Evolutionary conservation across 306 rosid species (phyloP), one percentile per base, ranked within the genome.

Genomic region (Hippophae gyantsensis): DNA sequence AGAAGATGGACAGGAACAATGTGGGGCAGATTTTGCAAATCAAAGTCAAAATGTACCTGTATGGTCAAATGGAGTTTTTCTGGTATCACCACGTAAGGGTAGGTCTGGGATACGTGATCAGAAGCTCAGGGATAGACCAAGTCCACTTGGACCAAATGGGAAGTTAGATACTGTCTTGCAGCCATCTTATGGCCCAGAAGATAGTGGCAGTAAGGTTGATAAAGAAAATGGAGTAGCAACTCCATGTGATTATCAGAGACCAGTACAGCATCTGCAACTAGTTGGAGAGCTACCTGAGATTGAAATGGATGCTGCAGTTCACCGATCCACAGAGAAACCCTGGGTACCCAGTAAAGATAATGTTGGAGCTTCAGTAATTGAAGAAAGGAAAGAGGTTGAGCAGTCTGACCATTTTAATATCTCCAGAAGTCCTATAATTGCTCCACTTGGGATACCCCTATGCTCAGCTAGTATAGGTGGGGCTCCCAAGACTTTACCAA

Each of bases 71-170:
- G 99, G 99, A 62, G 93, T 77, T 75, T 66, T 88, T 72, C 83
- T 88, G 0, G 65, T 49, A 26, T 88, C 96, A 60, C 88, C 94
- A 3, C 81, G 85, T 8, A 92, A 86, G 84, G 77, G 80, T 41
- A 70, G 97, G 70, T 70, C 90, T 10, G 81, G 64, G 23, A 69
- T 80, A 52, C 95, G 88, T 5, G 96, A 87, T 13, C 81, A 94
- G 66, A 93, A 79, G 88, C 78, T 60, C 49, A 81, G 78, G 78
- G 99, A 92, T 74, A 83, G 99, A 64, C 94, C 90, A 58, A 93
- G 99, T 71, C 95, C 90, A 44, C 97, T 88, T 66, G 99, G 99
- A 63, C 97, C 89, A 48, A 93, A 88, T 79, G 97, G 95, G 74
- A 88, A 86, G 82, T 78, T 75, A 9, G 87, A 89, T 43, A 74